Evolutionary conservation across 2,329 filamentous ascomycete species (phyloP), one percentile per base, ranked within the genome.

Genomic region (Colletotrichum neosansevieriae): DNA sequence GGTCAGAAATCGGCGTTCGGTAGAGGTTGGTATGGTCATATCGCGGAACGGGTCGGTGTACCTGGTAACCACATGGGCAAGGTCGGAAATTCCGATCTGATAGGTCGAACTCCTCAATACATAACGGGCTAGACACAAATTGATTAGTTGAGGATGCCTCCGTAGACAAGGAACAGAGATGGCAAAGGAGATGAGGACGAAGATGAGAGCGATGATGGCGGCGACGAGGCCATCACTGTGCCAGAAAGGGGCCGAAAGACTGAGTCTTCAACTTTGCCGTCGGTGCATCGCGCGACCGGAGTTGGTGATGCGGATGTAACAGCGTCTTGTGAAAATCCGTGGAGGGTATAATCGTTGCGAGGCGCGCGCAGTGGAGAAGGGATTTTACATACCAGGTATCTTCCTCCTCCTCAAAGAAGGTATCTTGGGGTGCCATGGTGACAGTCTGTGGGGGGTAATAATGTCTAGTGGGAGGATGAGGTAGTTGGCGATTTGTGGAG

Each of bases 41-140:
- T 49, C 42, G 49, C 3, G 34, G 17, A 24, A n/a, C 15, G 34
- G 29, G 12, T 21, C 11, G 32, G 63, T 86, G 71, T 88, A 98
- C 95, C 89, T 98, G 95, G 77, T 99, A 99, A 70, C 96, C 96
- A 78, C 96, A 99, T 66, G 95, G 95, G 84, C 96, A 99, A 73
- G 96, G 96, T 76, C 92, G 90, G 81, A 99, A 99, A 82, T 97
- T 97, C 79, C 94, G 93, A 85, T 99, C 96, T 47, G 94, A 97
- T 58, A 99, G 89, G 81, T 99, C 97, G 78, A 99, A 97, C 84
- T 99, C 97, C 83, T 99, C 96, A 77, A 99, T 97, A 79, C 96
- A 99, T 72, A 99, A 91, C 74, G 96, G 96, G 81, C 96, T 99
- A 75, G 76, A 71, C 15, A 34, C 34, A 24, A 32, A 71, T 79